Evolutionary conservation across 257 asterid genomes (phyloP), one percentile per base, ranked within the genome.

Genomic region (Forsythia suspensa): DNA sequence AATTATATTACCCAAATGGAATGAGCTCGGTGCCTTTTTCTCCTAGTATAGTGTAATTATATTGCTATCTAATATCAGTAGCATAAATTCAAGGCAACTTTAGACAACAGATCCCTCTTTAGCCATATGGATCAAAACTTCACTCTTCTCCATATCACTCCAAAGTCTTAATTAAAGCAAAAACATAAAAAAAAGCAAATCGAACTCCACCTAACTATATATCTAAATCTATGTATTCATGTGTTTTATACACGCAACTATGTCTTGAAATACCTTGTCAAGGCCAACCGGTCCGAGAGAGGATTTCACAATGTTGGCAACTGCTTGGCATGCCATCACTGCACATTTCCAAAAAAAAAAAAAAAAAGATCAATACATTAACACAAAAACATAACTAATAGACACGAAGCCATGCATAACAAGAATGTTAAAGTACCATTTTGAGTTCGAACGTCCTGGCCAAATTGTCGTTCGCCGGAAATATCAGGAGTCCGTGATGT

Each of bases 251-350:
- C 34, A 29, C 34, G 34, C 34, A 29, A 1, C 34, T 29, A 29
- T 29, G 34, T 29, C 34, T 13, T 12, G 39, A 66, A 39, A 20
- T 59, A 93, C 99, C 99, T 95, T 95, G 86, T 95, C 99, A 71
- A 95, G 98, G 78, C 99, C 98, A 74, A 94, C 97, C 1, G 98
- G 99, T 76, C 99, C 99, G 21, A 96, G 96, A 1, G 98, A 96
- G 15, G 99, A 92, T 81, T 96, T 96, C 73, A 96, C 98, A 52
- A 93, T 90, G 82, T 95, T 92, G 6, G 99, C 97, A 55, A 95
- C 84, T 4, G 99, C 98, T 80, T 89, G 96, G 81, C 99, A 95
- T 57, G 98, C 97, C 85, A 88, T 43, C 40, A 94, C 99, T 96
- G 89, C 84, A 61, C 85, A 85, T 80, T 72, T 66, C 74, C 75